Conservation (phyloP, 306 rosid genomes). For the Quercus aquifolioides region DNA sequence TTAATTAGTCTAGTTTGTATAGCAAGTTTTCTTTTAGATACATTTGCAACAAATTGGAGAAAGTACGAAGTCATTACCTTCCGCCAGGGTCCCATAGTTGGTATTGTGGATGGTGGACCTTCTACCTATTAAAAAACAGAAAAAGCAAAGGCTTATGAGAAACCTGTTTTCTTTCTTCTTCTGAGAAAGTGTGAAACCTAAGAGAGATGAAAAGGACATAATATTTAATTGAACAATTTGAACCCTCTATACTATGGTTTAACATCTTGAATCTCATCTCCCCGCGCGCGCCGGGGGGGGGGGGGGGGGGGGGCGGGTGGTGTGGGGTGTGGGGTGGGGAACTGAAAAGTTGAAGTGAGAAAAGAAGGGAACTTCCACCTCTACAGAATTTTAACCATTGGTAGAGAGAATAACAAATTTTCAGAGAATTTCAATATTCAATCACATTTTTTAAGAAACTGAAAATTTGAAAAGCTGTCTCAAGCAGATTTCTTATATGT, state of each 20-base stretch:
- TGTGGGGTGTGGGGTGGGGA: no score
- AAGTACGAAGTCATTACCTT: constrained; percentile 49
- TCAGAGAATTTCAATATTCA: not conserved
- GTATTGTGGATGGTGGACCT: constrained; percentile 66
- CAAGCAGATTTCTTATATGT: not conserved
- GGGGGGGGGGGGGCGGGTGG: no score
- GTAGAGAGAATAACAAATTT: not conserved
- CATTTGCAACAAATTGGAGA: not conserved
- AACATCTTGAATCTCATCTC: not conserved
- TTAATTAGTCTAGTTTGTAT: not conserved
- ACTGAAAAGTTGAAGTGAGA: not conserved
- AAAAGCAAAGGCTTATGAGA: constrained; percentile 12
- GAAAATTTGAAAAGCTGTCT: not conserved
- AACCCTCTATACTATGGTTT: not conserved
- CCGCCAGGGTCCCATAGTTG: constrained; percentile 98
- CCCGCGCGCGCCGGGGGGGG: no score
- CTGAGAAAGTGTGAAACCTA: constrained; percentile 11
- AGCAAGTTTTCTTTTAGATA: not conserved
- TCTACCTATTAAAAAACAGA: constrained; percentile 53
- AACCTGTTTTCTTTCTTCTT: not conserved
- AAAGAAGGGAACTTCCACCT: not conserved
- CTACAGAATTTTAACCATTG: not conserved
- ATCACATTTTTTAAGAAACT: not conserved
- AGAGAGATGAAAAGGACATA: not conserved
- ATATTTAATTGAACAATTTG: not conserved